phyloP scores from a whole-genome alignment of 73 alveolate genomes.

The Paramecium caudatum region DNA sequence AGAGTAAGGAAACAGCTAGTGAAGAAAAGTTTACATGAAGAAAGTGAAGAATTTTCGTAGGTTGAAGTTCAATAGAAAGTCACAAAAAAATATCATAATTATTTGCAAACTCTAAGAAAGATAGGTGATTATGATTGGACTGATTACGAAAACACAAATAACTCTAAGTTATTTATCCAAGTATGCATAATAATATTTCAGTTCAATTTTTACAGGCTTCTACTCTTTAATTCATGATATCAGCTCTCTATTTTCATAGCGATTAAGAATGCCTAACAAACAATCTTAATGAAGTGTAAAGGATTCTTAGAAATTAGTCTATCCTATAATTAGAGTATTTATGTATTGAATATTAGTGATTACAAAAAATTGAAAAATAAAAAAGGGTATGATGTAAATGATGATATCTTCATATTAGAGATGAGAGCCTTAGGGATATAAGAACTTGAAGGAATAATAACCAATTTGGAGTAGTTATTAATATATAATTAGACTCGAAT shows the following conservation, averaged over 20 bases:
- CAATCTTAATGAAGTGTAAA: constrained; percentile 8
- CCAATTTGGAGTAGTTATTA: background rate
- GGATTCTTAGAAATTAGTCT: too few species aligned
- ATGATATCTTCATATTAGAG: constrained; percentile 55
- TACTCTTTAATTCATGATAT: constrained; percentile 30
- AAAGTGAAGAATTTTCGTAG: background rate
- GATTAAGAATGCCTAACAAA: background rate
- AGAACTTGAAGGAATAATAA: constrained; percentile 17
- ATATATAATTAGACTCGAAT: constrained; percentile 7
- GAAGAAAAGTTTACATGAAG: background rate
- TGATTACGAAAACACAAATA: background rate
- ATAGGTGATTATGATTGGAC: constrained; percentile 70
- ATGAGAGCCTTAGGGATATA: constrained; percentile 31
- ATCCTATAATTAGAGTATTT: constrained; percentile 26
- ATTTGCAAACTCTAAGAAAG: background rate
- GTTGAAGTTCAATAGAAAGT: constrained; percentile 25
- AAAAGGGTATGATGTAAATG: constrained; percentile 57
- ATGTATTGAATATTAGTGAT: background rate
- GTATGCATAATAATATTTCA: background rate
- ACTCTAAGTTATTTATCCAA: constrained; percentile 36
- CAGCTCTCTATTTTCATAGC: background rate
- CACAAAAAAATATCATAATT: constrained; percentile 44
- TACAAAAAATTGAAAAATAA: constrained; percentile 16
- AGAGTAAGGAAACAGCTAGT: constrained; percentile 26
- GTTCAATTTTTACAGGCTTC: background rate